Base-by-base conservation (phyloP, 495 filamentous ascomycete species). In the Neurospora discreta region DNA sequence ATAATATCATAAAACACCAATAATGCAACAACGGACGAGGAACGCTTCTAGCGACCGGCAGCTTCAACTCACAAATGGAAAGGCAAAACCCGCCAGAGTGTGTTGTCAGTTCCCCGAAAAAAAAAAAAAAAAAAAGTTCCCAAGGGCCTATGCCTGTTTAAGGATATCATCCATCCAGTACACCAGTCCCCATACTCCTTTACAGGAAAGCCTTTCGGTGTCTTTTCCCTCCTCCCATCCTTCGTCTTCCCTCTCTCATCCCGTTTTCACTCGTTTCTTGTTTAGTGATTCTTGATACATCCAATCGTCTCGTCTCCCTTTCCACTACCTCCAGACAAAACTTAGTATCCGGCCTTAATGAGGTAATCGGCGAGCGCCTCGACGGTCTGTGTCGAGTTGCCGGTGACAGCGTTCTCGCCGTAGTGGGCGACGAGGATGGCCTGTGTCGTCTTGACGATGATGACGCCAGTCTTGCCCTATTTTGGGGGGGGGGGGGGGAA, bases 371-470 rank as follows among this genome's bases (percentile, higher is more conserved):
- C 91, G 73, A 95, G 84, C 71, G 88, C 81, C 84, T 91, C 90
- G 72, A 91, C 87, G 23, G 86, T 86, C 74, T 82, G 86, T 68
- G 87, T 87, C 68, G 91, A 85, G 77, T 87, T 86, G 72, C 90
- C 90, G 36, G 90, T 90, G 76, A 89, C 85, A 52, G 87, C 81
- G 44, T 74, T 80, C 79, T 96, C 93, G 76, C 85, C 85, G 86
- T 97, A 91, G 85, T 97, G 93, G 75, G 87, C 90, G 80, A 99
- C 82, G 78, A 99, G 89, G 78, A 97, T 87, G 76, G 93, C 91
- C 82, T 94, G 91, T 69, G 82, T 89, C 74, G 94, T 94, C 85
- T 93, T 94, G 79, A 90, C 89, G 75, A 93, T 86, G 77, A 90
- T 82, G 75, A 95, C 81, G 72, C 95, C 95, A 75, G 89, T 89